Percentiles rank a stretch among this genome's conserved stretches.
Conservation (phyloP, 768 basidiomycete genomes). For the Lactarius tabidus region DNA sequence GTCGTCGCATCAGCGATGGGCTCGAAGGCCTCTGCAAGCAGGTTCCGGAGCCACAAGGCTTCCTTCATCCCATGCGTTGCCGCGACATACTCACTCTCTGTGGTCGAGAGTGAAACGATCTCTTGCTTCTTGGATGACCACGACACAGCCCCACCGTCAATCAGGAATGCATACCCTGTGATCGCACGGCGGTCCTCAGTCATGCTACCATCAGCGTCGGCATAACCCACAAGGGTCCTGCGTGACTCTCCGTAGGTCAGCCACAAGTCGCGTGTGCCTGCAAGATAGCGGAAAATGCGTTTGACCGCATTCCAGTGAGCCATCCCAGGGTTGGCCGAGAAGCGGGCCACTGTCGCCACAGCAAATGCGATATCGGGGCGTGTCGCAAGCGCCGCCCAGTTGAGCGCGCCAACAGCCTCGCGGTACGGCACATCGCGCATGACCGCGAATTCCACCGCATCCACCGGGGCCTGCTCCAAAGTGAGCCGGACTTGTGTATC, state of each 20-base stretch:
- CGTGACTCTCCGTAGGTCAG: neutral
- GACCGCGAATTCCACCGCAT: neutral
- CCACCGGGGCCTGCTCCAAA: neutral
- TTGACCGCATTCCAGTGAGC: neutral
- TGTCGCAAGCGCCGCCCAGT: neutral
- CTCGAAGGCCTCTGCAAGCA: too few species aligned
- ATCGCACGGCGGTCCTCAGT: too few species aligned
- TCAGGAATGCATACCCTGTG: constrained; percentile 29
- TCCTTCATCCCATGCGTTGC: neutral
- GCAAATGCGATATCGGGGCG: neutral
- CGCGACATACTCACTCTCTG: constrained; percentile 45
- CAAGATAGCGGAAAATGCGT: neutral
- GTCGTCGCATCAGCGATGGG: too few species aligned
- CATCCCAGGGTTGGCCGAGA: neutral
- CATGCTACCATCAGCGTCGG: constrained; percentile 24
- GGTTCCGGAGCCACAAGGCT: too few species aligned
- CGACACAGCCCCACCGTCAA: constrained; percentile 33
- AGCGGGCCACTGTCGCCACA: neutral
- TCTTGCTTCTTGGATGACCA: too few species aligned
- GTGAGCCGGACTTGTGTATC: too few species aligned
- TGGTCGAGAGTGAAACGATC: too few species aligned
- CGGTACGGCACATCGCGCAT: neutral
- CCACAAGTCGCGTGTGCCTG: neutral
- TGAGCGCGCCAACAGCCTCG: neutral
- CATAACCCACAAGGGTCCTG: constrained; percentile 23